phyloP scores from a whole-genome alignment of 1,284 basidiomycete species.

The Pascua sp. region DNA sequence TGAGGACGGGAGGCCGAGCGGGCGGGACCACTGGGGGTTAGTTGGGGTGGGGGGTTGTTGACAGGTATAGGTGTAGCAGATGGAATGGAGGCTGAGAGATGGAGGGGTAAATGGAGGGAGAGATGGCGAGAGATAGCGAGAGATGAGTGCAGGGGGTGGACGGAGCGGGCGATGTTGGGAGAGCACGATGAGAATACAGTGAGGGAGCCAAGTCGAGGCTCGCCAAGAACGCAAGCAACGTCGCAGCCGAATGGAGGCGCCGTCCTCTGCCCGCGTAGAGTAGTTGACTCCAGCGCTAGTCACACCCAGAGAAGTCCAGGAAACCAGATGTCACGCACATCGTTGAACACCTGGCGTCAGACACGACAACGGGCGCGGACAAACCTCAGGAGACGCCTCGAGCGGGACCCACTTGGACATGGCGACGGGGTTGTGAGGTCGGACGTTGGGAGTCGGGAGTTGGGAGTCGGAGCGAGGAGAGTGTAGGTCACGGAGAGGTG shows the following conservation, averaged over 20 bases:
- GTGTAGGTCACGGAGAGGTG: neutral
- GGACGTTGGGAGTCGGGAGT: neutral
- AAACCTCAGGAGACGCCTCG: slow-evolving; percentile 70
- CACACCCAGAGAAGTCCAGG: too few relatives aligned
- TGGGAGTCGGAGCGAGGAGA: neutral
- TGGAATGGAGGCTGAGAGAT: too few relatives aligned
- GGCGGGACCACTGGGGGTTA: slow-evolving; percentile 65
- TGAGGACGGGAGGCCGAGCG: slow-evolving; percentile 63
- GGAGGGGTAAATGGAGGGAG: too few relatives aligned
- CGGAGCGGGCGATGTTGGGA: too few relatives aligned
- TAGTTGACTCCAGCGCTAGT: neutral
- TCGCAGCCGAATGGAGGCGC: too few relatives aligned
- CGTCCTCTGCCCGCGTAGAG: too few relatives aligned
- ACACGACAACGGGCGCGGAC: slow-evolving; percentile 2
- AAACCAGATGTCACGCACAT: slow-evolving; percentile 37
- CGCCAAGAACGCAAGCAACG: too few relatives aligned
- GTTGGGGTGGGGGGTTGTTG: neutral
- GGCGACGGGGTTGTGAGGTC: neutral
- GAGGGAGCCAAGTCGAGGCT: too few relatives aligned
- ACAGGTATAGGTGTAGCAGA: neutral
- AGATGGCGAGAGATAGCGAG: too few relatives aligned
- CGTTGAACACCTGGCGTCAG: slow-evolving; percentile 46
- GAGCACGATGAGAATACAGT: too few relatives aligned
- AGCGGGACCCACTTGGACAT: slow-evolving; percentile 64
- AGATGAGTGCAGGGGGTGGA: too few relatives aligned